A percentile compares a stretch with the other conserved stretches of the same genome.
These are phyloP conservation scores for Trypanosoma theileri DNA, from an alignment of 208 protist species.

Conservation along the genomic window DNA sequence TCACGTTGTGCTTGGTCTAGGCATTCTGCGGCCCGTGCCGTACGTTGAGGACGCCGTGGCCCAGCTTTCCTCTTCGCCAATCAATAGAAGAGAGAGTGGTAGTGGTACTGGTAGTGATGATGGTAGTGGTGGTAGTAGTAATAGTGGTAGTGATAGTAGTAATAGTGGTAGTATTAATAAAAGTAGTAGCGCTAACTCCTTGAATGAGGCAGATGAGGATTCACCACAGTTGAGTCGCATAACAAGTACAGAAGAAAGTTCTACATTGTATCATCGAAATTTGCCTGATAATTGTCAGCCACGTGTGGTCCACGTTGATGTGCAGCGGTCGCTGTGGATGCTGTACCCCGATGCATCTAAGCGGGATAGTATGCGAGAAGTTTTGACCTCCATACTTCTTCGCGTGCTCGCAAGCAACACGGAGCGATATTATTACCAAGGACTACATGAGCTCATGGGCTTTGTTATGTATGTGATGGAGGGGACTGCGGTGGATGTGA, in stretches of 20 bases:
- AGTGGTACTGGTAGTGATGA: background rate
- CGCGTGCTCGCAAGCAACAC: slow-evolving; percentile 55
- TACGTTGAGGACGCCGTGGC: slow-evolving; percentile 39
- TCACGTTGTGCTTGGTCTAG: slow-evolving; percentile 41
- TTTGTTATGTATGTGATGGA: slow-evolving; percentile 75
- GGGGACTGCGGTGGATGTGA: slow-evolving; percentile 38
- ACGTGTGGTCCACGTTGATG: slow-evolving; percentile 73
- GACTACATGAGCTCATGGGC: slow-evolving; percentile 83
- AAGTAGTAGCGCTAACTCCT: background rate
- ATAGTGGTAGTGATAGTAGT: slow-evolving; percentile 15
- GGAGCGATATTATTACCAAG: slow-evolving; percentile 82
- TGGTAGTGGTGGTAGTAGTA: background rate
- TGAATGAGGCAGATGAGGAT: background rate
- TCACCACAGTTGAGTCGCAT: background rate
- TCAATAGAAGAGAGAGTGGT: background rate
- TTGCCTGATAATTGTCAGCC: slow-evolving; percentile 79
- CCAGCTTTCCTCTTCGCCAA: background rate
- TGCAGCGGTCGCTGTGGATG: slow-evolving; percentile 74
- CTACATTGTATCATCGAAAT: too few relatives aligned
- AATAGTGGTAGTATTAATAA: background rate
- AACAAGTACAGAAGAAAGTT: background rate
- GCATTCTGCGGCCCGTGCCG: slow-evolving; percentile 29
- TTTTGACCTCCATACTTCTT: slow-evolving; percentile 55
- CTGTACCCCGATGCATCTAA: slow-evolving; percentile 56
- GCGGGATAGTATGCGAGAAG: slow-evolving; percentile 45